phyloP scores from a whole-genome alignment of 805 yeast genomes.

The Candida argentea region DNA sequence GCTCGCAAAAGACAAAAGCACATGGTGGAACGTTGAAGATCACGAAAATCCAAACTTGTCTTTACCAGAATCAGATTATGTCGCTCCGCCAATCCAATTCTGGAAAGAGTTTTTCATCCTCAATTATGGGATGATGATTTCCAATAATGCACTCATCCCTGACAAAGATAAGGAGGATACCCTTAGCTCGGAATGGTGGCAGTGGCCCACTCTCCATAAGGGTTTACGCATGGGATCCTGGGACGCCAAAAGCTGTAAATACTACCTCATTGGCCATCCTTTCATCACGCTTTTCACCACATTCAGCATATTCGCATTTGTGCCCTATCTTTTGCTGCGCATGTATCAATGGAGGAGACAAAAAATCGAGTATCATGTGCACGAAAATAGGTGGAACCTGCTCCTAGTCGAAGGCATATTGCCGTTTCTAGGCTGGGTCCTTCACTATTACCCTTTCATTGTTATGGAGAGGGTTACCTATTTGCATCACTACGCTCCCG shows the following conservation, averaged over 20 bases:
- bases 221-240: conserved; percentile 77
- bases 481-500: conserved; percentile 36
- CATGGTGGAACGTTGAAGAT: conserved; percentile 78
- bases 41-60: conserved; percentile 44
- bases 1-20: conserved; percentile 44
- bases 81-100: conserved; percentile 38
- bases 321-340: conserved; percentile 10
- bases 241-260: conserved; percentile 45
- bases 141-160: conserved; percentile 74
- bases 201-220: conserved; percentile 63
- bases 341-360: conserved; percentile 26
- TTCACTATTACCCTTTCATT: conserved; percentile 32
- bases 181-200: conserved; percentile 71
- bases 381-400: conserved; percentile 18
- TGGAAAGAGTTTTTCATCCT: conserved; percentile 59
- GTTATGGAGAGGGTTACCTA: conserved; percentile 35
- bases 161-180: conserved; percentile 63
- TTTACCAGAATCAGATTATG: conserved; percentile 18
- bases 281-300: conserved; percentile 57
- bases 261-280: conserved; percentile 65
- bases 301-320: conserved; percentile 12
- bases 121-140: conserved; percentile 75
- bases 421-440: conserved; percentile 30
- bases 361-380: conserved; percentile 9
- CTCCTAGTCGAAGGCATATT: conserved; percentile 21